phyloP scores from a whole-genome alignment of 2,329 filamentous ascomycete genomes.

The Cucurbitaria berberidis region DNA sequence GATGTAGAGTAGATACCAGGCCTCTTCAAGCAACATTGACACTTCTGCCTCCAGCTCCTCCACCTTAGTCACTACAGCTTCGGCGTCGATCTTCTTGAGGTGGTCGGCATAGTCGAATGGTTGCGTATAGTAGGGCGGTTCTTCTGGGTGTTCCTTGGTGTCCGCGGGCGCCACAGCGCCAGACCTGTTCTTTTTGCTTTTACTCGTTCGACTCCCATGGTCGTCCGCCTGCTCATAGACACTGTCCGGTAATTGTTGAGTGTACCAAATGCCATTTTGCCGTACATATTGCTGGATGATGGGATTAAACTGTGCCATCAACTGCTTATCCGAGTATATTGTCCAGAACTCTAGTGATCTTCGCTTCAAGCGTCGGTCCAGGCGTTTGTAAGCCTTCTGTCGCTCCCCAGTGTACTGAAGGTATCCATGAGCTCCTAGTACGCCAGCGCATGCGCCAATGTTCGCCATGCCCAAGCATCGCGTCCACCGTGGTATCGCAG shows the following conservation, averaged over 20 bases:
- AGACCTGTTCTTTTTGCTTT: neutral
- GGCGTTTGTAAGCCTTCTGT: slow-evolving; percentile 25
- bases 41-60: slow-evolving; percentile 22
- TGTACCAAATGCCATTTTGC: slow-evolving; percentile 33
- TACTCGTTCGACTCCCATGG: neutral
- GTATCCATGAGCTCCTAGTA: slow-evolving; percentile 30
- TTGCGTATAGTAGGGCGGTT: slow-evolving; percentile 21
- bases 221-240: slow-evolving; percentile 24
- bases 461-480: slow-evolving; percentile 32
- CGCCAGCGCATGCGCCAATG: slow-evolving; percentile 31
- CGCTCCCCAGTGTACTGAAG: slow-evolving; percentile 38
- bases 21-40: slow-evolving; percentile 22
- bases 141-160: slow-evolving; percentile 6
- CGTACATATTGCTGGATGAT: slow-evolving; percentile 35
- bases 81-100: slow-evolving; percentile 20
- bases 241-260: slow-evolving; percentile 23
- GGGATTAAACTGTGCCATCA: slow-evolving; percentile 32
- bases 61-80: slow-evolving; percentile 13
- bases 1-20: slow-evolving; percentile 25
- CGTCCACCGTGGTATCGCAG: slow-evolving; percentile 30
- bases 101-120: slow-evolving; percentile 31
- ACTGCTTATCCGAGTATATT: slow-evolving; percentile 33
- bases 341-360: slow-evolving; percentile 33
- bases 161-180: neutral
- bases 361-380: slow-evolving; percentile 21